Evolutionary conservation across 2,329 filamentous ascomycete genomes (phyloP).

Genomic region (Claviceps sp.): DNA sequence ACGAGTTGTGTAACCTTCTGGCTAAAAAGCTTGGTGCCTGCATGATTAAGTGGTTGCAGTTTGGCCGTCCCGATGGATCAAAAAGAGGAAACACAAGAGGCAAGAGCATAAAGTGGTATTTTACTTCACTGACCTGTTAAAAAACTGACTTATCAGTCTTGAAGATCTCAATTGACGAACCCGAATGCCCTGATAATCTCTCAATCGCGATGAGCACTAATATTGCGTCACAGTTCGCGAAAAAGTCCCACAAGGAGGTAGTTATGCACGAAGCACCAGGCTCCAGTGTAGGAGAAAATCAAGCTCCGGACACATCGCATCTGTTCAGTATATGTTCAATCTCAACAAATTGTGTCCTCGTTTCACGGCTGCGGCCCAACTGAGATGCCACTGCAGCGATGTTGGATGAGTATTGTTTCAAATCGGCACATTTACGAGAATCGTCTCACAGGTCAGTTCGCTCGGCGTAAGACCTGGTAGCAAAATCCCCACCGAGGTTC

Average conservation of each 20-base stretch:
- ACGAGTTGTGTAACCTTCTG: constrained; percentile 1
- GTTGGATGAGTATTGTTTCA: background rate
- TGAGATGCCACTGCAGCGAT: background rate
- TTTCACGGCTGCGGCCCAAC: background rate
- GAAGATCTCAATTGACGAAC: background rate
- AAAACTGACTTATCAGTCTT: background rate
- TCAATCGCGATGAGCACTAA: background rate
- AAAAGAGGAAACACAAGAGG: background rate
- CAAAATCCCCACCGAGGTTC: background rate
- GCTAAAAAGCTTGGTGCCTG: constrained; percentile 3
- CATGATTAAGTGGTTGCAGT: constrained; percentile 1
- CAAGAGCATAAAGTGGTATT: background rate
- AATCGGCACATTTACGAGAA: background rate
- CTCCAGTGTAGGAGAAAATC: background rate
- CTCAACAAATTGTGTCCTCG: background rate
- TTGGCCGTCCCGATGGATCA: background rate
- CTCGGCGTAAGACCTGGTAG: background rate
- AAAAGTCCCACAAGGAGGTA: background rate
- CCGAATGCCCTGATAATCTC: background rate
- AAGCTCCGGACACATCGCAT: background rate
- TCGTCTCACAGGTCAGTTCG: background rate
- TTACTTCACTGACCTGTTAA: background rate
- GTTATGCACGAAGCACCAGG: background rate
- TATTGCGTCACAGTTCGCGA: background rate
- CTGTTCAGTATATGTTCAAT: background rate